phyloP scores from a whole-genome alignment of 495 filamentous ascomycete species.

The Penicillium steckii region DNA sequence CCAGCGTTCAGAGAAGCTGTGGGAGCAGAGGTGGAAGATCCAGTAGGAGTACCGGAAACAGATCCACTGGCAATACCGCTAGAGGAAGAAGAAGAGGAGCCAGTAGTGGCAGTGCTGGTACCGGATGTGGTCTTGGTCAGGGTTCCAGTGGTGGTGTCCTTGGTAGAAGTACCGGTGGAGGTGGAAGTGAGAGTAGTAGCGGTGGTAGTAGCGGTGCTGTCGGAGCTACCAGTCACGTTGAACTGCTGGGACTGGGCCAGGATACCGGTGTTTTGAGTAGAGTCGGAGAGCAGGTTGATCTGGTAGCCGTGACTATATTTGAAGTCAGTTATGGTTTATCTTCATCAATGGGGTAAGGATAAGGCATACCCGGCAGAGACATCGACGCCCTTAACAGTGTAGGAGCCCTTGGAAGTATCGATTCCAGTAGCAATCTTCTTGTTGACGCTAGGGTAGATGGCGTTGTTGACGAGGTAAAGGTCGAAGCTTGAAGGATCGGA shows the following conservation, averaged over 20 bases:
- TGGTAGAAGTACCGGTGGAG: conserved; percentile 12
- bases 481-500: conserved; percentile 36
- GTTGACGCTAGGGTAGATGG: conserved; percentile 38
- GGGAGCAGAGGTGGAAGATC: conserved; percentile 7
- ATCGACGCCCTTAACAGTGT: conserved; percentile 25
- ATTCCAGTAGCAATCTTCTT: conserved; percentile 43
- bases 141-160: conserved; percentile 3
- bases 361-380: conserved; percentile 27
- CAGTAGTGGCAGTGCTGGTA: conserved; percentile 7
- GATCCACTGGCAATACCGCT: neutral
- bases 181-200: conserved; percentile 14
- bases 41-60: conserved; percentile 1
- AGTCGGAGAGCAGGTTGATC: conserved; percentile 37
- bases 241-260: conserved; percentile 43
- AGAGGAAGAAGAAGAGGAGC: conserved; percentile 2
- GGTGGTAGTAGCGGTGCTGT: conserved; percentile 15
- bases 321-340: neutral
- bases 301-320: conserved; percentile 35
- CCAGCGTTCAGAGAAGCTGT: conserved; percentile 7
- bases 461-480: conserved; percentile 40
- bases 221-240: conserved; percentile 27
- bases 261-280: conserved; percentile 33
- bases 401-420: conserved; percentile 35
- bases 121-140: conserved; percentile 6
- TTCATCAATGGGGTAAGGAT: neutral